These are phyloP conservation scores for Phytopythium boreale DNA, from an alignment of 352 stramenopile genomes.

Conservation along the genomic window DNA sequence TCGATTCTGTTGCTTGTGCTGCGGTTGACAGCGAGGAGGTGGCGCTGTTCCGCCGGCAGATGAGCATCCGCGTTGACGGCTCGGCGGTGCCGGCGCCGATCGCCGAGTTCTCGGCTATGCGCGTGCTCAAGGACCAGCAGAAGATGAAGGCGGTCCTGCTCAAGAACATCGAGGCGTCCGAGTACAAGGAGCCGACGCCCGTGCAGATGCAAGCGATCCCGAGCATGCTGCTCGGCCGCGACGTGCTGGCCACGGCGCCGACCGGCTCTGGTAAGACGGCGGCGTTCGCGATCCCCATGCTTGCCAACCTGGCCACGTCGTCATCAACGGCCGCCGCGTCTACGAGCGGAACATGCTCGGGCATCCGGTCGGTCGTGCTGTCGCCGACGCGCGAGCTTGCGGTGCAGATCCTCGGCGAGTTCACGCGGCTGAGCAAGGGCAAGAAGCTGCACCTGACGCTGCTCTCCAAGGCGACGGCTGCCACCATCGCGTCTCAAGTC, in stretches of 20 bases:
- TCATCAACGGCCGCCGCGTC: neutral
- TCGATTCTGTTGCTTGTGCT: neutral
- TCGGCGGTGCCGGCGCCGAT: conserved; percentile 68
- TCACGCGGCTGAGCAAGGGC: conserved; percentile 86
- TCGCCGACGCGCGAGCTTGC: conserved; percentile 97
- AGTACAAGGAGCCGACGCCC: conserved; percentile 98
- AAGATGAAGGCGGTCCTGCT: conserved; percentile 66
- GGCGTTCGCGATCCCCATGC: conserved; percentile 95
- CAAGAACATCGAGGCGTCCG: conserved; percentile 80
- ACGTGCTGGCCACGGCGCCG: conserved; percentile 95
- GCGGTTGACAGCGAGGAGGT: conserved; percentile 41
- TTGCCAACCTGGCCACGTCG: conserved; percentile 63
- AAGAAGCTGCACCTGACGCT: conserved; percentile 88
- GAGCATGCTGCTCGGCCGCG: conserved; percentile 81
- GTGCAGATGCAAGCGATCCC: conserved; percentile 99
- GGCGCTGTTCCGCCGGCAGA: conserved; percentile 65
- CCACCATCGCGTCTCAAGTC: conserved; percentile 63
- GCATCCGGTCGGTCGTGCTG: conserved; percentile 93
- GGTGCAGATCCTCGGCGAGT: conserved; percentile 96
- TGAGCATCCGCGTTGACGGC: conserved; percentile 77
- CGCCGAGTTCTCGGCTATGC: conserved; percentile 72
- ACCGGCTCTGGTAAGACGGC: conserved; percentile 98
- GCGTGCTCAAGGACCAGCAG: conserved; percentile 47
- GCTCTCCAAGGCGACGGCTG: conserved; percentile 92
- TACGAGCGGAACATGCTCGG: conserved; percentile 23